These are phyloP conservation scores for Lolium perenne DNA, from an alignment of 176 grass and related monocot genomes.

Conservation along the genomic window DNA sequence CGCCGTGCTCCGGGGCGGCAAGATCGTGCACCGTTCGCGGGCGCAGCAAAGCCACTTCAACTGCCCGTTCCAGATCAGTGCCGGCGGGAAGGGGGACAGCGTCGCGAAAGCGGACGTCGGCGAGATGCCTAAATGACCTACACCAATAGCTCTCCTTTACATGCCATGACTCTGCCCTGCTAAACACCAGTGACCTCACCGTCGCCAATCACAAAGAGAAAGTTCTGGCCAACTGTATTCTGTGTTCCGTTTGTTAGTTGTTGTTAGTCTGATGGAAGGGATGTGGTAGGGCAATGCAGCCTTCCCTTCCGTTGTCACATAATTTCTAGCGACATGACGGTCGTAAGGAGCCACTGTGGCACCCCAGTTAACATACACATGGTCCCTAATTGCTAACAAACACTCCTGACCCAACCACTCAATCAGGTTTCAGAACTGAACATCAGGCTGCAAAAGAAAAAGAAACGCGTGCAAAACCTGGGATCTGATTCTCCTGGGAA, in stretches of 20 bases:
- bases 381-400: not conserved
- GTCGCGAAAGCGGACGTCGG: not conserved
- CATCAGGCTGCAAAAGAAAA: too few relatives aligned
- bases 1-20: too few relatives aligned
- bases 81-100: not conserved
- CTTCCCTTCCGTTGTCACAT: not conserved
- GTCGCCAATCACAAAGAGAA: not conserved
- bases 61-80: constrained; percentile 24
- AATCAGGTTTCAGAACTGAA: not conserved
- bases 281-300: not conserved
- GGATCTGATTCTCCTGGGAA: too few relatives aligned
- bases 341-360: not conserved
- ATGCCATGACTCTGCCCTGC: not conserved
- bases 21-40: not conserved
- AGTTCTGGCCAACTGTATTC: not conserved
- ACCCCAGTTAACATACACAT: not conserved
- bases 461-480: too few relatives aligned
- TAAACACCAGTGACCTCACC: not conserved
- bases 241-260: not conserved
- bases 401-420: not conserved
- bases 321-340: not conserved
- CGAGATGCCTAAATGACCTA: not conserved
- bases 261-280: not conserved
- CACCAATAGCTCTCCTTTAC: not conserved
- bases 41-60: constrained; percentile 15